These are phyloP conservation scores for Smallanthus sonchifolius DNA, from an alignment of 129 eudicot species.

Conservation along the genomic window DNA sequence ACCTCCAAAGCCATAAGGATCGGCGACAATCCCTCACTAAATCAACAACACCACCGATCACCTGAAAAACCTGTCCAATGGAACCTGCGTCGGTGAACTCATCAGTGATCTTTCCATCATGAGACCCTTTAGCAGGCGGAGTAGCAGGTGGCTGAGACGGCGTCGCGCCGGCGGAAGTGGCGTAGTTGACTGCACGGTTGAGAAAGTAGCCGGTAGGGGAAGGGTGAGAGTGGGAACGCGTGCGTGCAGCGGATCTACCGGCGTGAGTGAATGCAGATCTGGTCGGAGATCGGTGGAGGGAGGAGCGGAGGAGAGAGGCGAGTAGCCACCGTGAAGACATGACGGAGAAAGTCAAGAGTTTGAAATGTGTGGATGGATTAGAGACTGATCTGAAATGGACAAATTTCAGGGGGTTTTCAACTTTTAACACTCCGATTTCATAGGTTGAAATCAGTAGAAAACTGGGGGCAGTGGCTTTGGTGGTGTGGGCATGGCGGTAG, in stretches of 20 bases:
- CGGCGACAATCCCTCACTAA: constrained; percentile 83
- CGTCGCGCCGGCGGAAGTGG: constrained; percentile 22
- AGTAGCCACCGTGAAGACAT: constrained; percentile 30
- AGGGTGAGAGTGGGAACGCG: neutral
- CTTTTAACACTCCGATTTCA: neutral
- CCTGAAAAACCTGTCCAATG: constrained; percentile 74
- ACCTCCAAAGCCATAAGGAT: constrained; percentile 91
- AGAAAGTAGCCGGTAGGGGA: constrained; percentile 25
- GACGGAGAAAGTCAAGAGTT: constrained; percentile 16
- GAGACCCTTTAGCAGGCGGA: neutral
- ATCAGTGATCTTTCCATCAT: constrained; percentile 40
- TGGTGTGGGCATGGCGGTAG: too few species aligned
- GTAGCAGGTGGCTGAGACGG: constrained; percentile 17
- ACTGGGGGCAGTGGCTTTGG: too few species aligned
- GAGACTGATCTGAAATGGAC: too few species aligned
- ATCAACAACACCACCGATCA: constrained; percentile 98
- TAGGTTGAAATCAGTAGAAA: neutral
- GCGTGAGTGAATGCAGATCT: constrained; percentile 17
- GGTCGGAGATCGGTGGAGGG: constrained; percentile 27
- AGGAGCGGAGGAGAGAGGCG: constrained; percentile 33
- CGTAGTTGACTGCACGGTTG: constrained; percentile 22
- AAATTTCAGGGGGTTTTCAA: too few species aligned
- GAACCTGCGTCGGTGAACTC: constrained; percentile 43
- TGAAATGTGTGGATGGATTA: constrained; percentile 27
- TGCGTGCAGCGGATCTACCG: constrained; percentile 16